phyloP scores from a whole-genome alignment of 768 basidiomycete species.

The Cubamyces lactineus region DNA sequence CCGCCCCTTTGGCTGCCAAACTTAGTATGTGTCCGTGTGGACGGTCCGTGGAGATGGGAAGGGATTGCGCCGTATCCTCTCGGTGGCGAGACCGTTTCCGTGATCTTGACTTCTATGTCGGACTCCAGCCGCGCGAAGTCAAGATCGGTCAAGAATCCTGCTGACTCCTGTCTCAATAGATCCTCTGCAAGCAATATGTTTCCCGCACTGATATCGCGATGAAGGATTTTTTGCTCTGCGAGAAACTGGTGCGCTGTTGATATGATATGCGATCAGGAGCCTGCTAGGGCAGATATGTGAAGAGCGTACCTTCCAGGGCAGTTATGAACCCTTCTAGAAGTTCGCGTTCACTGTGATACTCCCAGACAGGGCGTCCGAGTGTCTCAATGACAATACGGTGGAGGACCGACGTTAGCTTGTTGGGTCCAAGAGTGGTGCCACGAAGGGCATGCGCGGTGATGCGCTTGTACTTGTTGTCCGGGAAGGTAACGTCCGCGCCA shows the following conservation, averaged over 20 bases:
- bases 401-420: not conserved
- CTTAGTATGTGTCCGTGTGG: not conserved
- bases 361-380: conserved; percentile 19
- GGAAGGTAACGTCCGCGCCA: not conserved
- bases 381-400: conserved; percentile 12
- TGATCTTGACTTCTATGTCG: not conserved
- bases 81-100: not conserved
- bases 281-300: too few species aligned
- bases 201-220: conserved; percentile 40
- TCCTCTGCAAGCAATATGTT: conserved; percentile 37
- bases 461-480: too few species aligned
- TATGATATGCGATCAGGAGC: too few species aligned
- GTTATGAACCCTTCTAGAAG: conserved; percentile 5
- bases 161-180: conserved; percentile 3
- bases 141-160: conserved; percentile 38
- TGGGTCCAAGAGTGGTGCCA: not conserved
- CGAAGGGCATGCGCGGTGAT: not conserved
- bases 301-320: conserved; percentile 6
- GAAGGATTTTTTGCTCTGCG: conserved; percentile 33
- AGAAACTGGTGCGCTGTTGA: conserved; percentile 29
- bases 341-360: conserved; percentile 7
- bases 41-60: not conserved
- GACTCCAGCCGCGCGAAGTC: conserved; percentile 31
- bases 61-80: conserved; percentile 3
- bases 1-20: not conserved